phyloP scores from a whole-genome alignment of 2,329 filamentous ascomycete species.

The Neonectria punicea region DNA sequence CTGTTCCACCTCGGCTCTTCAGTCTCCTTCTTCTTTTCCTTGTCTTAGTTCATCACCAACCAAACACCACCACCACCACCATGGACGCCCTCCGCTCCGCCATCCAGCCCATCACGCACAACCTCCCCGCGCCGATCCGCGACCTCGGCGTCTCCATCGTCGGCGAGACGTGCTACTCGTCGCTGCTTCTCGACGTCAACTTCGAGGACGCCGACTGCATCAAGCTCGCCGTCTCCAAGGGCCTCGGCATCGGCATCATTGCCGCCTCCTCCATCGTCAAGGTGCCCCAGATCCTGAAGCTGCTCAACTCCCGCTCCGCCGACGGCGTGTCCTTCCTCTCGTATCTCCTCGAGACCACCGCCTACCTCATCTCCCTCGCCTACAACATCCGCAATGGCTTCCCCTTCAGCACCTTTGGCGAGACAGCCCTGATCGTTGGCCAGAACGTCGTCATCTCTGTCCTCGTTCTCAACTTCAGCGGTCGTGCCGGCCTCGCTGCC shows the following conservation, averaged over 20 bases:
- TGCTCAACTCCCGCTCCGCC: constrained; percentile 82
- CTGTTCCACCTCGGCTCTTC: constrained; percentile 5
- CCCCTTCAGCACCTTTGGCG: constrained; percentile 96
- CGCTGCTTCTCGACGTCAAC: constrained; percentile 86
- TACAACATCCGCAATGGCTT: constrained; percentile 94
- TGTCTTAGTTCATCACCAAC: neutral
- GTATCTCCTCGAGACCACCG: constrained; percentile 90
- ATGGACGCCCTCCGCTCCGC: constrained; percentile 72
- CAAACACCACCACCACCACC: constrained; percentile 23
- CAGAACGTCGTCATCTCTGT: constrained; percentile 93
- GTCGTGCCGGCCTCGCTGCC: constrained; percentile 73
- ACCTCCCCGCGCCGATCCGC: constrained; percentile 78
- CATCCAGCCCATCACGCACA: constrained; percentile 76
- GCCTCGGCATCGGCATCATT: constrained; percentile 92
- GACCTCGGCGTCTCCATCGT: constrained; percentile 83
- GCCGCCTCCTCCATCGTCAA: constrained; percentile 92
- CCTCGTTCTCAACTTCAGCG: constrained; percentile 85
- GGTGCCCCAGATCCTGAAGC: constrained; percentile 95
- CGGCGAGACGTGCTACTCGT: constrained; percentile 85
- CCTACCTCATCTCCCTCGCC: constrained; percentile 88
- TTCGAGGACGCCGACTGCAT: constrained; percentile 80
- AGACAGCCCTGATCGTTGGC: constrained; percentile 89
- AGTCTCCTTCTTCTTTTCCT: neutral
- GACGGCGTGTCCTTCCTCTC: constrained; percentile 88
- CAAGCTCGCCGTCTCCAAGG: constrained; percentile 92